Percentiles rank a stretch among this genome's conserved stretches.
phyloP scores from a whole-genome alignment of 106 monocot species.

The Dendrobium nobile region DNA sequence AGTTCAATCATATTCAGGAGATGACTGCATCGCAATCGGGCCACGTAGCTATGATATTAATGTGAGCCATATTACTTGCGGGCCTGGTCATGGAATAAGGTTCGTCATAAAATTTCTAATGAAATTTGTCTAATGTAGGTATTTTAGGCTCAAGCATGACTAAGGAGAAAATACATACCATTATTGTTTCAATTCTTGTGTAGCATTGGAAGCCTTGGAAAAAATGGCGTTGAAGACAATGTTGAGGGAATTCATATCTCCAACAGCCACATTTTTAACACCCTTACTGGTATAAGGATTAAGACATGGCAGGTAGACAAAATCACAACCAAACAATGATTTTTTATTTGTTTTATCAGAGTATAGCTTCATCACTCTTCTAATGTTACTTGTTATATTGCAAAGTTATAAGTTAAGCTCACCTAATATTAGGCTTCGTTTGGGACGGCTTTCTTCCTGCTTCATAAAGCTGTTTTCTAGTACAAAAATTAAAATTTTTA shows the following conservation, averaged over 20 bases:
- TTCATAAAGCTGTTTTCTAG: no score
- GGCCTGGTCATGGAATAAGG: slow-evolving; percentile 20
- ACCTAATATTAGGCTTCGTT: no score
- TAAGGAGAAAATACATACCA: no score
- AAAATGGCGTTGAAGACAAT: slow-evolving; percentile 1
- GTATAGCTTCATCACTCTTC: background rate
- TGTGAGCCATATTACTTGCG: slow-evolving; percentile 12
- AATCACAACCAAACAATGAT: no score
- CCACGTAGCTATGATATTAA: slow-evolving; percentile 10
- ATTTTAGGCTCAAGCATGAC: no score
- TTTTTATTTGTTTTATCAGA: no score
- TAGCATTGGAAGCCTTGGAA: slow-evolving; percentile 17
- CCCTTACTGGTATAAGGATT: slow-evolving; percentile 10
- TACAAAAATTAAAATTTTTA: no score
- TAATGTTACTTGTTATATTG: background rate
- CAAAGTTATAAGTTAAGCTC: background rate
- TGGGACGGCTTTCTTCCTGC: no score
- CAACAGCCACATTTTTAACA: slow-evolving; percentile 4
- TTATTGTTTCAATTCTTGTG: background rate
- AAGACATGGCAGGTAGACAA: slow-evolving; percentile 18
- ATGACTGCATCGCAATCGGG: slow-evolving; percentile 14
- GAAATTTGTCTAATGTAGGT: no score
- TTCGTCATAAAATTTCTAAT: background rate
- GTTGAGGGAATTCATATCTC: slow-evolving; percentile 9
- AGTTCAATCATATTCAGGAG: background rate